phyloP scores from a whole-genome alignment of 192 early-diverging fungal species.

The Diversispora epigaea region DNA sequence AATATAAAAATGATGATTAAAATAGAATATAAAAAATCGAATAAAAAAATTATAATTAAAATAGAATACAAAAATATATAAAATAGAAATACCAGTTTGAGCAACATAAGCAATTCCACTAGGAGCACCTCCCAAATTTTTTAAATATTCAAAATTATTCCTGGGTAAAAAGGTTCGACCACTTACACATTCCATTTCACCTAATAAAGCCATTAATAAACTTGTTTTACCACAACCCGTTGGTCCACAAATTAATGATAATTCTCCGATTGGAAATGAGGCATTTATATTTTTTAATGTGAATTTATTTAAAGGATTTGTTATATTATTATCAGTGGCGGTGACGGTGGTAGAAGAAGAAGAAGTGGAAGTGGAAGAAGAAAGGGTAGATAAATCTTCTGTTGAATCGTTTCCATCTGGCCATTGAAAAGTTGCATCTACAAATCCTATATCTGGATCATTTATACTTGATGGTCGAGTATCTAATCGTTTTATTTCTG shows the following conservation, averaged over 20 bases:
- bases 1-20: background rate
- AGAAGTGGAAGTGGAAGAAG: slow-evolving; percentile 26
- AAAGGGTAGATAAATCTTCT: slow-evolving; percentile 19
- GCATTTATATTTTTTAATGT: slow-evolving; percentile 63
- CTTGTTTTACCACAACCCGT: slow-evolving; percentile 93
- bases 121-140: slow-evolving; percentile 45
- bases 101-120: slow-evolving; percentile 80
- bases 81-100: slow-evolving; percentile 48
- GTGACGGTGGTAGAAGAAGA: too few relatives aligned
- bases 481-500: slow-evolving; percentile 58
- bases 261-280: slow-evolving; percentile 65
- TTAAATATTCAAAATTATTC: slow-evolving; percentile 34
- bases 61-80: background rate
- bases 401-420: slow-evolving; percentile 39
- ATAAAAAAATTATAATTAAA: background rate
- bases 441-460: slow-evolving; percentile 63
- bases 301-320: slow-evolving; percentile 44
- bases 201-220: slow-evolving; percentile 76
- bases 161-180: slow-evolving; percentile 49
- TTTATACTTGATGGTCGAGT: slow-evolving; percentile 35
- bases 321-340: slow-evolving; percentile 23
- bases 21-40: background rate
- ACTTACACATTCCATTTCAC: slow-evolving; percentile 66
- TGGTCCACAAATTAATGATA: slow-evolving; percentile 79
- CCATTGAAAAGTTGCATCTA: slow-evolving; percentile 69